Evolutionary conservation across 179 eudicot genomes (phyloP).

Genomic region (Drosera spatulata): DNA sequence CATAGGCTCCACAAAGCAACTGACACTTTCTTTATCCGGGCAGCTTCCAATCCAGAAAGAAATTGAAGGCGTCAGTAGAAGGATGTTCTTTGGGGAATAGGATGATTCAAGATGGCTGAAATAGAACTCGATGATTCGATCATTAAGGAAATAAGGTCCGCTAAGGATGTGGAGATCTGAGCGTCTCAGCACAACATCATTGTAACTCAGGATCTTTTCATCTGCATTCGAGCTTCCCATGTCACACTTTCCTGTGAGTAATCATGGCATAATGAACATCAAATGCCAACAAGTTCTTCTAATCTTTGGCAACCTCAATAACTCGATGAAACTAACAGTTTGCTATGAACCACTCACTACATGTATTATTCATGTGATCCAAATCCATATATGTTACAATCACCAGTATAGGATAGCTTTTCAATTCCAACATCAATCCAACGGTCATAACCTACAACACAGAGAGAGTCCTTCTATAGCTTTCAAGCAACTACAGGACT

Average conservation of each 20-base stretch:
- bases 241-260: not conserved
- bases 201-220: slow-evolving; percentile 69
- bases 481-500: too few relatives aligned
- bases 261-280: not conserved
- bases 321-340: too few relatives aligned
- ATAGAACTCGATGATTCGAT: slow-evolving; percentile 78
- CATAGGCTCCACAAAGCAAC: slow-evolving; percentile 51
- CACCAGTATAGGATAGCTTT: too few relatives aligned
- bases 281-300: too few relatives aligned
- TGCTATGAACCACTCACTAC: too few relatives aligned
- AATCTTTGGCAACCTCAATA: too few relatives aligned
- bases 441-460: too few relatives aligned
- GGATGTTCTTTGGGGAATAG: slow-evolving; percentile 44
- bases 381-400: too few relatives aligned
- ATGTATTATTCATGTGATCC: too few relatives aligned
- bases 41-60: slow-evolving; percentile 82
- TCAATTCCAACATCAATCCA: too few relatives aligned
- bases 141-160: slow-evolving; percentile 67
- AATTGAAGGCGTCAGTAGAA: slow-evolving; percentile 68
- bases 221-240: slow-evolving; percentile 39
- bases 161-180: slow-evolving; percentile 77
- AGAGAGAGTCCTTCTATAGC: too few relatives aligned
- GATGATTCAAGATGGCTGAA: slow-evolving; percentile 51
- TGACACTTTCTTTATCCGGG: slow-evolving; percentile 42
- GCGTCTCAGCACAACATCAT: slow-evolving; percentile 66